phyloP scores from a whole-genome alignment of 257 asterid genomes.

The Dorcoceras hygrometricum region DNA sequence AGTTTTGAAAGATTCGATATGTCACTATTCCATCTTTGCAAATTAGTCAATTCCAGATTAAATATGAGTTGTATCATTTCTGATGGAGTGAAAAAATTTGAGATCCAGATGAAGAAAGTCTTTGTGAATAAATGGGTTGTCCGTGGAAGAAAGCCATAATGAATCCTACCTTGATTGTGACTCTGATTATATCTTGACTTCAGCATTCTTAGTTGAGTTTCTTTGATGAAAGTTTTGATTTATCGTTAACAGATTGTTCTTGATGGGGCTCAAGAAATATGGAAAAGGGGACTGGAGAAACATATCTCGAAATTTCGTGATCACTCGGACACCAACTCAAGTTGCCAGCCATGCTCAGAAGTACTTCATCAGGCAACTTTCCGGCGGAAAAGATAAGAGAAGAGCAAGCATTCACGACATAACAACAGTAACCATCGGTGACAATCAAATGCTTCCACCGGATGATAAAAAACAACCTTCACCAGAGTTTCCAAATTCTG shows the following conservation, averaged over 20 bases:
- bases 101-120: neutral
- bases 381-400: slow-evolving; percentile 87
- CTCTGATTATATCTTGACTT: neutral
- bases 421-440: slow-evolving; percentile 67
- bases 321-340: slow-evolving; percentile 91
- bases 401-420: slow-evolving; percentile 96
- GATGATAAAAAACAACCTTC: slow-evolving; percentile 46
- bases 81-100: neutral
- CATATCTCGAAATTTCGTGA: slow-evolving; percentile 79
- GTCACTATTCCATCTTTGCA: neutral
- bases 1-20: neutral
- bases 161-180: neutral
- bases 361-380: slow-evolving; percentile 83
- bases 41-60: neutral
- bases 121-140: neutral
- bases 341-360: slow-evolving; percentile 99
- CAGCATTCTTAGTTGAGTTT: neutral
- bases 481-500: slow-evolving; percentile 38
- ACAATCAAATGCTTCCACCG: slow-evolving; percentile 47
- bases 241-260: slow-evolving; percentile 53
- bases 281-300: slow-evolving; percentile 99
- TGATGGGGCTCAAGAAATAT: slow-evolving; percentile 90
- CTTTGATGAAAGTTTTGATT: slow-evolving; percentile 20
- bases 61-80: neutral
- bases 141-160: neutral